phyloP scores from a whole-genome alignment of 73 alveolate species.

The Blepharisma japonicum region DNA sequence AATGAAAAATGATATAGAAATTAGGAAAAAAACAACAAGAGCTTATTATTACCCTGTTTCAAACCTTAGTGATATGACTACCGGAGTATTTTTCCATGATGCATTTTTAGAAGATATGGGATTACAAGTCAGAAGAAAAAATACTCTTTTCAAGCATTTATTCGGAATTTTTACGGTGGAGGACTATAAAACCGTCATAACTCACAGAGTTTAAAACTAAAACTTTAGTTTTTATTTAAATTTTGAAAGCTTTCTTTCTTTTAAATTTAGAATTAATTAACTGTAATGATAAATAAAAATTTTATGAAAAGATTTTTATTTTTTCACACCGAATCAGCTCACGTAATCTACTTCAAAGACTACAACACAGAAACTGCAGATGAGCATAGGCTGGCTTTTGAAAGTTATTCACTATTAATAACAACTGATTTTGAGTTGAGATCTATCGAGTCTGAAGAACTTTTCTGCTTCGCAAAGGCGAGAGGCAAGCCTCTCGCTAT shows the following conservation, averaged over 20 bases:
- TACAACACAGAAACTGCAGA: not conserved
- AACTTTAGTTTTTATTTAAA: too few relatives aligned
- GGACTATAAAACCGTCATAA: constrained; percentile 3
- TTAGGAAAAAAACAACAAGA: not conserved
- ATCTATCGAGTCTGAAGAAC: not conserved
- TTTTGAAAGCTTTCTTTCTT: too few relatives aligned
- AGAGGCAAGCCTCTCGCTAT: constrained; percentile 19
- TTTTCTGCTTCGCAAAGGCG: constrained; percentile 27
- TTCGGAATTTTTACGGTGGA: not conserved
- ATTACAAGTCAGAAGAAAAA: not conserved
- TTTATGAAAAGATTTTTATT: constrained; percentile 11
- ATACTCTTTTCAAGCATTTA: not conserved
- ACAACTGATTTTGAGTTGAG: not conserved
- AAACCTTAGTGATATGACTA: not conserved
- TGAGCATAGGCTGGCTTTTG: not conserved
- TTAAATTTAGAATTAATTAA: too few relatives aligned
- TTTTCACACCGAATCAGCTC: constrained; percentile 14
- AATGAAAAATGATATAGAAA: not conserved
- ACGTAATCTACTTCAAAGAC: constrained; percentile 6
- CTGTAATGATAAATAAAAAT: too few relatives aligned
- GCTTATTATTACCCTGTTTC: not conserved
- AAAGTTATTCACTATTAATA: not conserved
- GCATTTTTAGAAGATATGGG: not conserved
- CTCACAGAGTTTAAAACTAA: not conserved
- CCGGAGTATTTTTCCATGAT: not conserved